Evolutionary conservation across 2,329 filamentous ascomycete species (phyloP), one percentile per base, ranked within the genome.

Genomic region (Diplodia corticola): DNA sequence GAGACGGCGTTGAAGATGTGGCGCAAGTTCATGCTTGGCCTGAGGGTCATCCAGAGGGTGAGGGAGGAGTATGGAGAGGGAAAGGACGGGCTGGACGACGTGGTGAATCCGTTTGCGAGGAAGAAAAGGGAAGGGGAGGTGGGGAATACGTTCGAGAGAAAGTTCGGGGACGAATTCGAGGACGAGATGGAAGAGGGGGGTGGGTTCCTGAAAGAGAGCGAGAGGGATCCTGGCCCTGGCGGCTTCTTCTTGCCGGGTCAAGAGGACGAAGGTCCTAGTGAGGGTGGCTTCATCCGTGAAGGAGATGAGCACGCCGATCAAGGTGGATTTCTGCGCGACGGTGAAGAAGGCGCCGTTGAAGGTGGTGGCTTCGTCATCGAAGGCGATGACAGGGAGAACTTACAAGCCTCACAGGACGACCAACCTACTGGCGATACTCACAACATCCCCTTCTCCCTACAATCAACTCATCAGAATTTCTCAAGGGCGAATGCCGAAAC

Each of bases 1-100:
- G 93, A 91, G 69, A 83, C 86, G 13, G 88, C 91, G 0, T 75
- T 98, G 53, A 85, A 85, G 0, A 86, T 88, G 70, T 99, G 95
- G 95, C 86, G 91, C 66, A 96, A 91, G 77, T 92, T 97, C 71
- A 78, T 96, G 15, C 91, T 93, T 83, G 93, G 93, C 0, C 75
- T 97, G 78, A 85, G 92, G 3, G 95, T 98, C 66, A 84, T 92
- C 22, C 85, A 95, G 75, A 85, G 92, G 57, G 89, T 96, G 48
- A 84, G 84, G 48, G 84, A 88, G 64, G 91, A 96, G 68, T 96
- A 96, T 75, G 91, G 90, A 1, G 84, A 88, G 59, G 76, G 78
- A 7, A 61, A 46, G n/a, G 51, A 50, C 2, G 59, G 57, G 13
- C 60, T 59, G 1, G 63, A 68, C 17, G 84, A 87, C 17, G 82